These are phyloP conservation scores for Floccularia luteovirens DNA, from an alignment of 768 basidiomycete species.

Conservation along the genomic window DNA sequence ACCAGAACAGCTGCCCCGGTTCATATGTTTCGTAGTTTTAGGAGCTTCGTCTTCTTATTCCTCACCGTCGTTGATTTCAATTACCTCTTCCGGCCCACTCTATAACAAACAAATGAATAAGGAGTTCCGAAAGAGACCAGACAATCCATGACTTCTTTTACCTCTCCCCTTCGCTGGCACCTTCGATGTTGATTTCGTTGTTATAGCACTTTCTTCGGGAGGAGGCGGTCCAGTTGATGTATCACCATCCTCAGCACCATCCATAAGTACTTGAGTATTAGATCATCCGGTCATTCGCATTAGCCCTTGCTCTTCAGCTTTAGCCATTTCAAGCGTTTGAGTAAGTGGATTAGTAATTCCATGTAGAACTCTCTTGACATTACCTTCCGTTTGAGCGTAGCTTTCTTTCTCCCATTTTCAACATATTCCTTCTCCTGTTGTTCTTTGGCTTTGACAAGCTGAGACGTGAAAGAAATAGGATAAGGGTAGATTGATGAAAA, in stretches of 20 bases:
- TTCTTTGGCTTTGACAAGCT: slow-evolving; percentile 70
- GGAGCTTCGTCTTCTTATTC: slow-evolving; percentile 38
- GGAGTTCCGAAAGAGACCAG: neutral
- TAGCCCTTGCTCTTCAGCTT: slow-evolving; percentile 32
- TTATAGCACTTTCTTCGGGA: slow-evolving; percentile 29
- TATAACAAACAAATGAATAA: slow-evolving; percentile 8
- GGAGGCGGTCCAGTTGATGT: slow-evolving; percentile 26
- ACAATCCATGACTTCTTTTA: slow-evolving; percentile 29
- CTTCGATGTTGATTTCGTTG: too few relatives aligned
- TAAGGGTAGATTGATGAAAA: neutral
- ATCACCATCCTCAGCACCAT: too few relatives aligned
- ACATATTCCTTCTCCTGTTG: slow-evolving; percentile 57
- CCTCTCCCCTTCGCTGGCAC: slow-evolving; percentile 49
- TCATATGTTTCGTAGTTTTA: slow-evolving; percentile 46
- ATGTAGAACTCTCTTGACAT: too few relatives aligned
- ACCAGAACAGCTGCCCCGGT: too few relatives aligned
- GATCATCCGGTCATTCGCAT: slow-evolving; percentile 59
- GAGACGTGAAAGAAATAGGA: neutral
- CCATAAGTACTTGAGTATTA: slow-evolving; percentile 76
- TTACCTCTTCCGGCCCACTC: slow-evolving; percentile 35
- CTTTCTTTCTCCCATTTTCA: slow-evolving; percentile 33
- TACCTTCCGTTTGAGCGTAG: slow-evolving; percentile 38
- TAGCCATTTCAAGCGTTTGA: slow-evolving; percentile 48
- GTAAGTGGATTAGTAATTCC: too few relatives aligned
- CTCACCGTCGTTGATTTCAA: slow-evolving; percentile 50